Conservation (phyloP, 805 yeast genomes). For the Isabelozyma pseudorhagii region DNA sequence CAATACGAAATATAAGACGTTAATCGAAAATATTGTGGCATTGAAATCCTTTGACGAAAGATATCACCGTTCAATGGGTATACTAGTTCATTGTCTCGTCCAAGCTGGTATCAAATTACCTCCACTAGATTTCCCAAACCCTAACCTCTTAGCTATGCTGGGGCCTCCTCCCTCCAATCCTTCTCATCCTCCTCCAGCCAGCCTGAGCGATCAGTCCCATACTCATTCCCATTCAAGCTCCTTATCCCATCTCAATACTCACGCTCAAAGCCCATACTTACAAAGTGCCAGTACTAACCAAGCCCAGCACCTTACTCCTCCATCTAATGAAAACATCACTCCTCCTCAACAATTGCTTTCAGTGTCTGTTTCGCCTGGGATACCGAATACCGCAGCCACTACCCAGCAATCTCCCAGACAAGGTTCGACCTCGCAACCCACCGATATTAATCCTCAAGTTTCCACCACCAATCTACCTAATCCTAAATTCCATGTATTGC, state of each 20-base stretch:
- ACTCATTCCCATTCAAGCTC: constrained; percentile 6
- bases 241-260: constrained; percentile 6
- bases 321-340: constrained; percentile 7
- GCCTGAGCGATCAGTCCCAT: constrained; percentile 1
- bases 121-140: constrained; percentile 53
- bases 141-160: constrained; percentile 17
- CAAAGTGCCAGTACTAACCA: neutral
- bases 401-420: constrained; percentile 2
- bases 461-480: constrained; percentile 24
- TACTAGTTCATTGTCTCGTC: constrained; percentile 46
- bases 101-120: constrained; percentile 70
- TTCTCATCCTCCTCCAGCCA: constrained; percentile 1
- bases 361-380: constrained; percentile 10
- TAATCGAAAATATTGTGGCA: constrained; percentile 58
- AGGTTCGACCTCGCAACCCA: constrained; percentile 3
- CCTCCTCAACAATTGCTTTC: constrained; percentile 10
- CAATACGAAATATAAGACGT: constrained; percentile 58
- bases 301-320: constrained; percentile 7
- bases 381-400: constrained; percentile 3
- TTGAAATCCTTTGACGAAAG: constrained; percentile 58
- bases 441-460: constrained; percentile 5
- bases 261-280: constrained; percentile 1
- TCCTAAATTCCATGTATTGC: constrained; percentile 63
- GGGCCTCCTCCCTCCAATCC: constrained; percentile 10
- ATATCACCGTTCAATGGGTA: constrained; percentile 48